These are phyloP conservation scores for Tephrocybe sp. DNA, from an alignment of 768 basidiomycete species.

Conservation along the genomic window DNA sequence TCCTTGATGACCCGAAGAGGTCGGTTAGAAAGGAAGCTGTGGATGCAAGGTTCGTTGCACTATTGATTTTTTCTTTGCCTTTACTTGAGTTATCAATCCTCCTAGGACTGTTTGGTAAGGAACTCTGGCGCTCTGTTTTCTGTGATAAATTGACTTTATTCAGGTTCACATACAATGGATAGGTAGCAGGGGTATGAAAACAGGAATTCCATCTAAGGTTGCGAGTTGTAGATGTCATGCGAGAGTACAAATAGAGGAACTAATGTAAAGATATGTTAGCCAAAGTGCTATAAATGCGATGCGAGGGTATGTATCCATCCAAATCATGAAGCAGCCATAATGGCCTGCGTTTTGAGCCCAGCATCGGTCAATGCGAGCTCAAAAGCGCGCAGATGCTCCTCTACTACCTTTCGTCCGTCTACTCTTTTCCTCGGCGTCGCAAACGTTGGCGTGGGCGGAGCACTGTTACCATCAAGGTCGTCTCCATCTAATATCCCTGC, in stretches of 20 bases:
- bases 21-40: conserved; percentile 87
- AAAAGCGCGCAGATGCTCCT: conserved; percentile 77
- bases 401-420: conserved; percentile 71
- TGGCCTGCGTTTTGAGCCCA: conserved; percentile 71
- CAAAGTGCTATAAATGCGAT: conserved; percentile 17
- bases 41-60: conserved; percentile 51
- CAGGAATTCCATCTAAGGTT: conserved; percentile 26
- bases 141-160: conserved; percentile 17
- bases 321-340: conserved; percentile 65
- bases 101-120: conserved; percentile 47
- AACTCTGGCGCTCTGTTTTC: conserved; percentile 2
- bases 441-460: conserved; percentile 27
- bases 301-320: conserved; percentile 8
- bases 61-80: background rate
- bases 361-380: conserved; percentile 71
- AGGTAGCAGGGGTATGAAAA: conserved; percentile 18
- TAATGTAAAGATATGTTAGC: conserved; percentile 30
- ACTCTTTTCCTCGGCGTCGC: conserved; percentile 37
- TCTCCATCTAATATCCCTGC: conserved; percentile 49
- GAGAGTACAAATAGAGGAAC: conserved; percentile 28
- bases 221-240: conserved; percentile 15
- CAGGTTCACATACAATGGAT: conserved; percentile 63
- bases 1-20: conserved; percentile 87
- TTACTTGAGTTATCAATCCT: background rate
- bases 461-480: conserved; percentile 22